phyloP scores from a whole-genome alignment of 2,329 filamentous ascomycete genomes.

The Sarocladium kiliense region DNA sequence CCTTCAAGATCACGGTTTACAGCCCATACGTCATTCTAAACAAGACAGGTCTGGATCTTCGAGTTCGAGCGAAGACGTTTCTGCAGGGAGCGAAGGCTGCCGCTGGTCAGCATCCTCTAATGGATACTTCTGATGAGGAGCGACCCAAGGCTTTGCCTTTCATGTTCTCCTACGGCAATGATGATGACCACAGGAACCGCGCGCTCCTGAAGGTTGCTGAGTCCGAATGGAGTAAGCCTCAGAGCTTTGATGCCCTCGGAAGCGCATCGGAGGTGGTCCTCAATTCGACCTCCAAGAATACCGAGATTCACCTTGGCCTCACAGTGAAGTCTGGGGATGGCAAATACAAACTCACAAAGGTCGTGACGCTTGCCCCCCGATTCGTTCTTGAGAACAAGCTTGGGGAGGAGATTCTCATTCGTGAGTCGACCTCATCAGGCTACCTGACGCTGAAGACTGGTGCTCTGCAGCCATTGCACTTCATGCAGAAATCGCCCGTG shows the following conservation, averaged over 20 bases:
- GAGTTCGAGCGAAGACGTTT: slow-evolving; percentile 83
- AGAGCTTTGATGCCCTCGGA: slow-evolving; percentile 96
- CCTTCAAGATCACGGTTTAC: slow-evolving; percentile 93
- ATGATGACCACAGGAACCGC: slow-evolving; percentile 90
- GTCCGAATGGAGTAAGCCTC: slow-evolving; percentile 93
- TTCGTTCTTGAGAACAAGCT: slow-evolving; percentile 94
- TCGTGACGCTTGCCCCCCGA: slow-evolving; percentile 85
- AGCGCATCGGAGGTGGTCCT: slow-evolving; percentile 86
- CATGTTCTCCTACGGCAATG: slow-evolving; percentile 90
- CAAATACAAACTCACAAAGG: slow-evolving; percentile 96
- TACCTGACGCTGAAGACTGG: slow-evolving; percentile 72
- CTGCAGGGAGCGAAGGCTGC: slow-evolving; percentile 76
- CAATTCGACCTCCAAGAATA: slow-evolving; percentile 62
- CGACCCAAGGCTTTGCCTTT: slow-evolving; percentile 77
- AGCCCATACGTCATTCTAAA: slow-evolving; percentile 94
- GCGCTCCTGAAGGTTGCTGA: slow-evolving; percentile 82
- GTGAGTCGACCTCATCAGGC: slow-evolving; percentile 87
- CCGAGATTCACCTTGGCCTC: slow-evolving; percentile 87
- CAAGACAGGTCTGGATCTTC: slow-evolving; percentile 85
- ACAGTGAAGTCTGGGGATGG: slow-evolving; percentile 87
- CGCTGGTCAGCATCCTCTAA: slow-evolving; percentile 69
- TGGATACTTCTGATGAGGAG: slow-evolving; percentile 42
- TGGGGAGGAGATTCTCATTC: slow-evolving; percentile 79
- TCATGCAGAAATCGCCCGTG: slow-evolving; percentile 73
- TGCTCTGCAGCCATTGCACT: slow-evolving; percentile 82